phyloP scores from a whole-genome alignment of 768 basidiomycete species.

The Amanita molliuscula region DNA sequence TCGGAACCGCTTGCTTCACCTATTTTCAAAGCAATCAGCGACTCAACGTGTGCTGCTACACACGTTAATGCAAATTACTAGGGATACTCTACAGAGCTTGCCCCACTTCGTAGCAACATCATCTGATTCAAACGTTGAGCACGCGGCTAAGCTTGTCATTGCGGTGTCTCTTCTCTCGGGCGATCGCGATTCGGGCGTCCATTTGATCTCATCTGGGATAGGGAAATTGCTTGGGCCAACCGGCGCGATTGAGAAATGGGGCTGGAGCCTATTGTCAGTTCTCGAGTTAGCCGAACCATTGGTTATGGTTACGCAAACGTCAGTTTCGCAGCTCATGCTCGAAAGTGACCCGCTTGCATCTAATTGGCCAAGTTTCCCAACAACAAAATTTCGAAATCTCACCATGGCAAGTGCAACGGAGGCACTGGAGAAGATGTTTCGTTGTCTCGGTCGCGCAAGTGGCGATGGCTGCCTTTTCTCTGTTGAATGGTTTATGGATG shows the following conservation, averaged over 20 bases:
- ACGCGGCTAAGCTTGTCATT: slow-evolving; percentile 55
- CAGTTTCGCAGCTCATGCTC: slow-evolving; percentile 45
- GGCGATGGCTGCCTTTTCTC: slow-evolving; percentile 64
- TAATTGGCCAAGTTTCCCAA: slow-evolving; percentile 42
- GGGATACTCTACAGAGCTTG: slow-evolving; percentile 55
- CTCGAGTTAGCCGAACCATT: slow-evolving; percentile 60
- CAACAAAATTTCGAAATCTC: slow-evolving; percentile 44
- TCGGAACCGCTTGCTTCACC: slow-evolving; percentile 30
- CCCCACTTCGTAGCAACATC: slow-evolving; percentile 63
- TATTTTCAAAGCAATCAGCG: slow-evolving; percentile 33
- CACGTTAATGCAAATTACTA: slow-evolving; percentile 50
- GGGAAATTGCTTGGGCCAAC: slow-evolving; percentile 65
- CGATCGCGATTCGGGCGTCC: slow-evolving; percentile 16
- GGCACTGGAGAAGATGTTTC: slow-evolving; percentile 63
- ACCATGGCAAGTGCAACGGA: slow-evolving; percentile 38
- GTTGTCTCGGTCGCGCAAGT: slow-evolving; percentile 55
- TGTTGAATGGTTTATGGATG: slow-evolving; percentile 72
- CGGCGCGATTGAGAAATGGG: slow-evolving; percentile 88
- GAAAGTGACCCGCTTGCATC: slow-evolving; percentile 34
- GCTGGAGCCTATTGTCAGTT: slow-evolving; percentile 76
- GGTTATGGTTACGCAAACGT: slow-evolving; percentile 33
- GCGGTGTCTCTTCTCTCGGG: slow-evolving; percentile 49
- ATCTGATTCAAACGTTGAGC: slow-evolving; percentile 66
- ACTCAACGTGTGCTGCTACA: slow-evolving; percentile 38
- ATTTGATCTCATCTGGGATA: slow-evolving; percentile 41